Evolutionary conservation across 2,329 filamentous ascomycete genomes (phyloP), one percentile per base, ranked within the genome.

Genomic region (Gaeumannomyces sp.): DNA sequence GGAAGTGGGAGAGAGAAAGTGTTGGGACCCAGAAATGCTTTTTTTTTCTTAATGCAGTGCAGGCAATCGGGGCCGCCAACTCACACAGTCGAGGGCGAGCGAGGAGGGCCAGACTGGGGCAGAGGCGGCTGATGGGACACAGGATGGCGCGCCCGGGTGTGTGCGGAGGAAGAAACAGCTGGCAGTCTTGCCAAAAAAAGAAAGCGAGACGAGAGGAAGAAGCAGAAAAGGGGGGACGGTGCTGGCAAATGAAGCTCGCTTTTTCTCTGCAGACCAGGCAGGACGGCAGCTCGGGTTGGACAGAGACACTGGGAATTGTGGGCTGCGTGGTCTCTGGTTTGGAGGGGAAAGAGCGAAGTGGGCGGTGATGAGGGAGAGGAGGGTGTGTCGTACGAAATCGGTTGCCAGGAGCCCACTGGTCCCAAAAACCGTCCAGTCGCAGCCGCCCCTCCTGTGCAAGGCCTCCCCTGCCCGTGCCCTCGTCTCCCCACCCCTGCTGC

Each of bases 21-120:
- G 56, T 25, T 31, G 62, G 57, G 29, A 65, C 58, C 33, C 33
- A 61, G 33, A 61, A 61, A 61, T 45, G 25, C 57, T 59, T 59
- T 59, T 59, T 31, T 28, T 31, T 59, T 59, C 29, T 59, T 59
- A 28, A 59, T 59, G 57, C 57, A 59, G 29, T 28, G 57, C 57
- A 59, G 57, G 57, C 57, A 59, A 25, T 25, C 45, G 45, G 45
- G 45, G 45, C 45, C 45, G 45, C 45, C 45, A 53, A 53, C 45
- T 53, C 45, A 53, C 45, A 53, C 45, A 53, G 19, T 53, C 45
- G 45, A 53, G 45, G 45, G 45, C 45, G 38, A 45, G 45, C 45
- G 45, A 60, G 29, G 28, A 31, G 31, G 31, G 31, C 59, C 28
- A 60, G 28, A 60, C 16, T 31, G 59, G 27, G 59, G 31, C 58